Evolutionary conservation across 2,329 filamentous ascomycete species (phyloP), one percentile per base, ranked within the genome.

Genomic region (Alternaria alternata): DNA sequence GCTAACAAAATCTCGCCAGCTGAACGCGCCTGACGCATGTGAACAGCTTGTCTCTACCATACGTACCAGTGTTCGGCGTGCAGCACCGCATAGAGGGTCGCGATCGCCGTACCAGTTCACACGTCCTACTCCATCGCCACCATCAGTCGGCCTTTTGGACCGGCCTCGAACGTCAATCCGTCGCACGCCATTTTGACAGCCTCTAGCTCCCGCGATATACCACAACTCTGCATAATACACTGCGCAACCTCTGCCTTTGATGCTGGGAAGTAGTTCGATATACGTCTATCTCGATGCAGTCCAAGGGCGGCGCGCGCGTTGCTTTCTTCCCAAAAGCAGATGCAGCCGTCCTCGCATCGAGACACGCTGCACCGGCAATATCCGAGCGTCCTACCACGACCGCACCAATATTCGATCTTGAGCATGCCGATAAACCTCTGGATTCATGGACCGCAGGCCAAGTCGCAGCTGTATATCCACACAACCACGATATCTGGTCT

Each of bases 311-410:
- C 24, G 56, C 62, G 26, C 62, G 66, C 41, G 51, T 59, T 57
- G 59, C 61, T n/a, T 73, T 72, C 61, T 73, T 74, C 30, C 71
- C 71, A 12, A 71, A 61, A 48, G 70, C 70, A 55, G 71, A 74
- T 56, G 68, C 70, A 20, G 62, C 66, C 34, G 63, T 74, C 4
- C 66, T 72, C 12, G 62, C 62, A 18, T 66, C 67, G 38, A 69
- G 59, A 39, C 58, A 68, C 57, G 47, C 47, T 26, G 64, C 67
- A 16, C 67, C 70, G 14, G 53, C 59, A 18, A 47, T 61, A 42
- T 42, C 54, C 26, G 63, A 62, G n/a, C 66, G 70, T 8, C 71
- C 71, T 24, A 66, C 62, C 12, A 58, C 44, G 9, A 66, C 66
- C 18, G 58, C 65, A 20, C 71, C 71, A 5, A 68, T 74, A 36